Evolutionary conservation across 306 rosid genomes (phyloP).

Genomic region (Benincasa hispida): DNA sequence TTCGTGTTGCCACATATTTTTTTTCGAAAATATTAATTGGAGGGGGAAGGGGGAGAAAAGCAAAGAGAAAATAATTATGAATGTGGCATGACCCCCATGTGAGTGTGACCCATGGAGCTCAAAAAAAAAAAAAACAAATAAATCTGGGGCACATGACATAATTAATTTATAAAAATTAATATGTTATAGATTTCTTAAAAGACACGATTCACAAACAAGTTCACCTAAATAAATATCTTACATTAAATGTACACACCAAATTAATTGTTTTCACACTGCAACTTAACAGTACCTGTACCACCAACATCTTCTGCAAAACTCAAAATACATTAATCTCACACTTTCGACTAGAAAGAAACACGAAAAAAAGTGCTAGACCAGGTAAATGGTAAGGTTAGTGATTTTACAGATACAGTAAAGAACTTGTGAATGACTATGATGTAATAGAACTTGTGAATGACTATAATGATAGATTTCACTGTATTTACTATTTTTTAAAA

Average conservation of each 20-base stretch:
- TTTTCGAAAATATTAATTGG: background rate
- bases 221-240: background rate
- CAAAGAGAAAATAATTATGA: background rate
- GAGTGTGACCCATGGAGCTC: background rate
- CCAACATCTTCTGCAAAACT: too few relatives aligned
- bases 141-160: background rate
- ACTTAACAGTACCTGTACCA: too few relatives aligned
- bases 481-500: too few relatives aligned
- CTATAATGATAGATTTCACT: too few relatives aligned
- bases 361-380: too few relatives aligned
- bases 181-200: background rate
- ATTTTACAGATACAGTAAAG: too few relatives aligned
- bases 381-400: too few relatives aligned
- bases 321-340: too few relatives aligned
- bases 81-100: background rate
- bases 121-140: background rate
- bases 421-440: too few relatives aligned
- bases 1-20: too few relatives aligned
- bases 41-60: background rate
- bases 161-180: background rate
- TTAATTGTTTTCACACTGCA: background rate
- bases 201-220: background rate
- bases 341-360: too few relatives aligned
- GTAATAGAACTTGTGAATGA: too few relatives aligned
- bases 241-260: background rate